Percentiles rank a stretch among this genome's conserved stretches.
These are phyloP conservation scores for Alternaria ethzedia DNA, from an alignment of 2,329 filamentous ascomycete species.

Conservation along the genomic window DNA sequence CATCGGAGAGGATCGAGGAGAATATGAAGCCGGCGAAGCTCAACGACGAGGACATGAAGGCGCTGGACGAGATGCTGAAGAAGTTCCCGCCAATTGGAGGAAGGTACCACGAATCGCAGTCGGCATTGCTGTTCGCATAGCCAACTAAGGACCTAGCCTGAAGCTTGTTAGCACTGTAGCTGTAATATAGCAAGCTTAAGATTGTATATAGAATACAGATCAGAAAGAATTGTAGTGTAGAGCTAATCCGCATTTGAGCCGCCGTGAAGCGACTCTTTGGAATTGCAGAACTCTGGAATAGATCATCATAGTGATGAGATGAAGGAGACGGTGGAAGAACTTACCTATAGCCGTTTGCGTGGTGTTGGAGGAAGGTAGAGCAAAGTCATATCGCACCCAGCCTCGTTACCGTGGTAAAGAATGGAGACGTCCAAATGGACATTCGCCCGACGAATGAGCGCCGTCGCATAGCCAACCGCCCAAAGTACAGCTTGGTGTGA, in stretches of 20 bases:
- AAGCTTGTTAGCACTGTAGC: slow-evolving; percentile 17
- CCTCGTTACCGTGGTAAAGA: background rate
- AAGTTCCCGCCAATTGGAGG: slow-evolving; percentile 52
- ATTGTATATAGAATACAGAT: slow-evolving; percentile 43
- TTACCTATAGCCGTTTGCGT: slow-evolving; percentile 15
- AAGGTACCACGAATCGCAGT: slow-evolving; percentile 42
- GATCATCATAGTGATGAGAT: slow-evolving; percentile 48
- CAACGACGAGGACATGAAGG: slow-evolving; percentile 56
- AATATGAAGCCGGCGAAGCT: slow-evolving; percentile 64
- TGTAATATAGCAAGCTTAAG: slow-evolving; percentile 3
- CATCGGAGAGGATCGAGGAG: slow-evolving; percentile 63
- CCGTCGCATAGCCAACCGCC: background rate
- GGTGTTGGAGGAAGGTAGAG: background rate
- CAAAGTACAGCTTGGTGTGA: background rate
- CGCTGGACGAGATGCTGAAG: slow-evolving; percentile 60
- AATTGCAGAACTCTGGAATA: slow-evolving; percentile 59
- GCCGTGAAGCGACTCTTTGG: slow-evolving; percentile 48
- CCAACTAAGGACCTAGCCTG: background rate
- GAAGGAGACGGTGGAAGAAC: background rate
- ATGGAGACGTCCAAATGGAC: background rate
- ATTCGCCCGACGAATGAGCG: background rate
- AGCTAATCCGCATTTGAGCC: slow-evolving; percentile 53
- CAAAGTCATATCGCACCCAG: background rate
- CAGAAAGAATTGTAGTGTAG: slow-evolving; percentile 55
- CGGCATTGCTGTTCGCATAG: slow-evolving; percentile 18